Conservation (phyloP, 2,329 filamentous ascomycete species). For the Cytospora leucostoma region DNA sequence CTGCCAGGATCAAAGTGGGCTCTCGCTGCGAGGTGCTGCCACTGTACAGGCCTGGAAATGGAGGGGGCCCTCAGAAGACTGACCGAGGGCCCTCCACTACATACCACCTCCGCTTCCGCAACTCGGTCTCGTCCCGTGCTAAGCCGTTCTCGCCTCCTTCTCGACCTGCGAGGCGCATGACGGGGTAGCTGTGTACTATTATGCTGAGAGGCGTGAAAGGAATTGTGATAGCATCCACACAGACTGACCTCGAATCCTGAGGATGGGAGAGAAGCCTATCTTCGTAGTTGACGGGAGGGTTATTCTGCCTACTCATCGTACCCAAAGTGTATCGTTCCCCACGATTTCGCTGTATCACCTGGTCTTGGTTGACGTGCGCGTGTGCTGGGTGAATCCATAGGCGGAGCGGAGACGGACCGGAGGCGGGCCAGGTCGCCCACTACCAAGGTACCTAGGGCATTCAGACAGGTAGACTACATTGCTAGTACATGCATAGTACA, state of each 20-base stretch:
- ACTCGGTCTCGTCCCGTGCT: constrained; percentile 22
- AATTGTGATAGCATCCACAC: neutral
- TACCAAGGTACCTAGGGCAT: neutral
- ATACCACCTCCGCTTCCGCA: constrained; percentile 22
- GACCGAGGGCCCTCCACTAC: constrained; percentile 20
- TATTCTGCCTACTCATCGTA: constrained; percentile 1
- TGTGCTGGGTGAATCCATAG: constrained; percentile 12
- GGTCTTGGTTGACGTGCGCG: constrained; percentile 25
- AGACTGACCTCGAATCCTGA: neutral
- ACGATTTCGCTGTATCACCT: constrained; percentile 25
- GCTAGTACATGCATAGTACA: neutral
- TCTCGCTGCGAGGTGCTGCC: constrained; percentile 18
- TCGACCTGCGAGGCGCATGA: neutral
- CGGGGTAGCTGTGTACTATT: neutral
- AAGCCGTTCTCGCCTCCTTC: constrained; percentile 7
- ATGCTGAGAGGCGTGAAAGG: neutral
- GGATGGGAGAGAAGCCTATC: neutral
- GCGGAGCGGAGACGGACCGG: constrained; percentile 10
- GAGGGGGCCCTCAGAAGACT: constrained; percentile 23
- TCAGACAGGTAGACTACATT: neutral
- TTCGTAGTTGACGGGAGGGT: constrained; percentile 7
- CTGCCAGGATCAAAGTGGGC: constrained; percentile 23
- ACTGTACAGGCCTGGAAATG: constrained; percentile 22
- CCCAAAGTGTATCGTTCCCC: constrained; percentile 14
- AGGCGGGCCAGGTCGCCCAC: constrained; percentile 13